A percentile compares a stretch with the other conserved stretches of the same genome.
Evolutionary conservation across 371 early-diverging fungal species (phyloP).

Genomic region (Apophysomyces variabilis): DNA sequence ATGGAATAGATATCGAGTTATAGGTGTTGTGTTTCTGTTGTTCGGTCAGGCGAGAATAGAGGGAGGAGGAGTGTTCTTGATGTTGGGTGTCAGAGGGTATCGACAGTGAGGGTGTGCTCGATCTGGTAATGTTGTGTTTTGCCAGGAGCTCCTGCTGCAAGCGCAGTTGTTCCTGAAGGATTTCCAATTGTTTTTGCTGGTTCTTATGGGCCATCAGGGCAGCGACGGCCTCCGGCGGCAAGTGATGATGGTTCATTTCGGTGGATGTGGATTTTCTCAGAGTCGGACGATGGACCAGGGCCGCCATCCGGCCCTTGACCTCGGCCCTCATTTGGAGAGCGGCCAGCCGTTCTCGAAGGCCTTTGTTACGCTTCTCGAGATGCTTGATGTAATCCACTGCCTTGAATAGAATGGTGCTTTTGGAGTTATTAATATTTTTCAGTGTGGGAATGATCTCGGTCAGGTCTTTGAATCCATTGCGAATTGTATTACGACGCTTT

Average conservation of each 20-base stretch:
- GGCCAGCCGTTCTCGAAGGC: slow-evolving; percentile 57
- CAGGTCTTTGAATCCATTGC: slow-evolving; percentile 79
- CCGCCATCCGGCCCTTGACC: slow-evolving; percentile 35
- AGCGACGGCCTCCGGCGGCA: slow-evolving; percentile 31
- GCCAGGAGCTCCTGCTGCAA: slow-evolving; percentile 41
- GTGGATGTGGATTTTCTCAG: slow-evolving; percentile 8
- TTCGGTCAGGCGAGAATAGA: slow-evolving; percentile 15
- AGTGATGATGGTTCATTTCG: slow-evolving; percentile 2
- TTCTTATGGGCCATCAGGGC: slow-evolving; percentile 52
- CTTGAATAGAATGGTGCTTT: slow-evolving; percentile 55
- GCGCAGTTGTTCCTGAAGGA: slow-evolving; percentile 44
- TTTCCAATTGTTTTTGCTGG: slow-evolving; percentile 45
- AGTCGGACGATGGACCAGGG: slow-evolving; percentile 6
- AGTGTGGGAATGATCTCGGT: slow-evolving; percentile 80
- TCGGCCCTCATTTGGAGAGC: slow-evolving; percentile 56
- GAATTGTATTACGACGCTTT: slow-evolving; percentile 83
- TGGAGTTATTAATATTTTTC: slow-evolving; percentile 56
- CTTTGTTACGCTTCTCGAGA: slow-evolving; percentile 54
- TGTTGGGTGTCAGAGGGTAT: slow-evolving; percentile 13
- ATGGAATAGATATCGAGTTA: slow-evolving; percentile 24
- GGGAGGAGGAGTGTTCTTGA: background rate
- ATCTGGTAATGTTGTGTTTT: slow-evolving; percentile 23
- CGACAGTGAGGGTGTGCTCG: slow-evolving; percentile 14
- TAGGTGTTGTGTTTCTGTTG: slow-evolving; percentile 7
- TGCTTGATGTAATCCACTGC: slow-evolving; percentile 52